Evolutionary conservation across 2,329 filamentous ascomycete genomes (phyloP).

Genomic region (Colletotrichum sp.): DNA sequence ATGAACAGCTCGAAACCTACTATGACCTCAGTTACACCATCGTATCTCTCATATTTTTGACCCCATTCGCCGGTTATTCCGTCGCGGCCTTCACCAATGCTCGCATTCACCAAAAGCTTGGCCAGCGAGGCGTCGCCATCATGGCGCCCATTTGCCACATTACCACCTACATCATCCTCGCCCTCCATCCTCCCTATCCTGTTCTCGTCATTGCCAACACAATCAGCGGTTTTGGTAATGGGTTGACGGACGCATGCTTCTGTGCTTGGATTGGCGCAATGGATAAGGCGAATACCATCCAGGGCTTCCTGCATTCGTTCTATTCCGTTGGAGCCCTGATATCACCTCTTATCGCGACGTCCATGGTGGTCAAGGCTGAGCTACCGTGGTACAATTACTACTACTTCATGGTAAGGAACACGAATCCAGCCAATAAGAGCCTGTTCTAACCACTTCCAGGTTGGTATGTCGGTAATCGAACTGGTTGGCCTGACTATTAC

Average conservation of each 20-base stretch:
- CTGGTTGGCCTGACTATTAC: slow-evolving; percentile 50
- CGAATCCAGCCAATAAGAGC: not conserved
- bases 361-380: slow-evolving; percentile 64
- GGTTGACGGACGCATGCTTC: slow-evolving; percentile 59
- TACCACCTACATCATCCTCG: slow-evolving; percentile 63
- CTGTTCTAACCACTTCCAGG: slow-evolving; percentile 21
- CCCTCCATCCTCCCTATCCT: slow-evolving; percentile 68
- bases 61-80: slow-evolving; percentile 68
- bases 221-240: slow-evolving; percentile 71
- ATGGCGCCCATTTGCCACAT: slow-evolving; percentile 67
- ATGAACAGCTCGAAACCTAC: slow-evolving; percentile 60
- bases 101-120: slow-evolving; percentile 61
- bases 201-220: slow-evolving; percentile 67
- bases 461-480: slow-evolving; percentile 60
- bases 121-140: slow-evolving; percentile 70
- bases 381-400: slow-evolving; percentile 73
- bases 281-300: slow-evolving; percentile 70
- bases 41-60: slow-evolving; percentile 68
- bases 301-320: slow-evolving; percentile 68
- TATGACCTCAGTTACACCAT: slow-evolving; percentile 64
- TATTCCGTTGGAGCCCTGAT: slow-evolving; percentile 71
- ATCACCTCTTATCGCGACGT: slow-evolving; percentile 68
- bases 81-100: slow-evolving; percentile 66
- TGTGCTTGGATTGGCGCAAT: slow-evolving; percentile 65
- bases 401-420: slow-evolving; percentile 67